These are phyloP conservation scores for Xanthoconium stramineum DNA, from an alignment of 768 basidiomycete species.

Conservation along the genomic window DNA sequence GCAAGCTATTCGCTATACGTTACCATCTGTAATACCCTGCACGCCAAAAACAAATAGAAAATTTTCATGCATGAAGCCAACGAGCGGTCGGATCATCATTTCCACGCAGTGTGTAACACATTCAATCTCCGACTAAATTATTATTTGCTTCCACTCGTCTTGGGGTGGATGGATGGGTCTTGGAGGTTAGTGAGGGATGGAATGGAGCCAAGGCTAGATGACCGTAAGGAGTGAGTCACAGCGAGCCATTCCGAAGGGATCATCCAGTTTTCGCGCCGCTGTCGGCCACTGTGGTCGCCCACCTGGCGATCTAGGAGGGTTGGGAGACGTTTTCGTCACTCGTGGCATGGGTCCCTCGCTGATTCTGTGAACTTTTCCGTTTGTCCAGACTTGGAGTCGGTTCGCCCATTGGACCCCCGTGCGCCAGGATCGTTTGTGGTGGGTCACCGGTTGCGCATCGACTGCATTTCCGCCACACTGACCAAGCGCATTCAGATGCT, in stretches of 20 bases:
- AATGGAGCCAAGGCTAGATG: not conserved
- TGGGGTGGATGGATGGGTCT: too few species aligned
- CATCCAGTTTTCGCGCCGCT: not conserved
- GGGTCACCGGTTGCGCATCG: too few species aligned
- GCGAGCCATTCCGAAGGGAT: not conserved
- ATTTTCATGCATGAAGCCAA: not conserved
- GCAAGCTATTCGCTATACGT: conserved; percentile 4
- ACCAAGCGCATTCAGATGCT: not conserved
- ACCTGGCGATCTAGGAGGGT: not conserved
- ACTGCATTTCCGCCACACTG: too few species aligned
- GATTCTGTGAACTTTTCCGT: too few species aligned
- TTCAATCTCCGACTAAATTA: not conserved
- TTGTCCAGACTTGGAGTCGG: not conserved
- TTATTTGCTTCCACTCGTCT: not conserved
- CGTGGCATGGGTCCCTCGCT: too few species aligned
- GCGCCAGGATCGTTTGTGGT: too few species aligned
- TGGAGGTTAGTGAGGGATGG: too few species aligned
- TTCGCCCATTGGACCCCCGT: not conserved
- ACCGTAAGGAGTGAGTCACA: not conserved
- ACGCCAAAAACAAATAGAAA: conserved; percentile 11
- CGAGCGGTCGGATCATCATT: not conserved
- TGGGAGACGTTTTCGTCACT: too few species aligned
- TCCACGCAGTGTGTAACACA: not conserved
- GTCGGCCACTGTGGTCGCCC: not conserved
- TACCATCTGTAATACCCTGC: conserved; percentile 11